These are phyloP conservation scores for Diaporthe capsici DNA, from an alignment of 2,329 filamentous ascomycete species.

Conservation along the genomic window DNA sequence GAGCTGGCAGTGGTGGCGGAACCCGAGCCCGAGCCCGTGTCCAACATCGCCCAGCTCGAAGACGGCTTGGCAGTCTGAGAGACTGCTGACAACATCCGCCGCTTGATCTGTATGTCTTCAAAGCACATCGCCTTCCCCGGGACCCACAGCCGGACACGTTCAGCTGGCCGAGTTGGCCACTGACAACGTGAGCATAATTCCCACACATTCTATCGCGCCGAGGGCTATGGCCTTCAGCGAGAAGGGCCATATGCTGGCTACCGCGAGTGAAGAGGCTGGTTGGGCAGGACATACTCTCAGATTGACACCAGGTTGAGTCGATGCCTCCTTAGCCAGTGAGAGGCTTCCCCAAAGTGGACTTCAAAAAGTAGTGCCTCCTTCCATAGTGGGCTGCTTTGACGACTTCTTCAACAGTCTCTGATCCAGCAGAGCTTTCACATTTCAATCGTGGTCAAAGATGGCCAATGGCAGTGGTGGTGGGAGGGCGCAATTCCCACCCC, in stretches of 20 bases:
- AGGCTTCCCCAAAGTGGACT: neutral
- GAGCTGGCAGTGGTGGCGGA: no score
- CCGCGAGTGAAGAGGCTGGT: slow-evolving; percentile 81
- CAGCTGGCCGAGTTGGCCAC: slow-evolving; percentile 85
- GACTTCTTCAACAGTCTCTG: neutral
- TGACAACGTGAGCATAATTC: slow-evolving; percentile 91
- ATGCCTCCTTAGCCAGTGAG: neutral
- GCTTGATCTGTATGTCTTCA: slow-evolving; percentile 80
- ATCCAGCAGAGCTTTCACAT: neutral
- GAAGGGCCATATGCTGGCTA: slow-evolving; percentile 86
- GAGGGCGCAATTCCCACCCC: neutral
- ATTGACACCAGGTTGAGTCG: no score
- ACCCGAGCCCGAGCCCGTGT: no score
- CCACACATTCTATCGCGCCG: slow-evolving; percentile 85
- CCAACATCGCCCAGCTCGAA: no score
- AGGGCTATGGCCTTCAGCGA: slow-evolving; percentile 84
- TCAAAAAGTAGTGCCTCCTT: neutral
- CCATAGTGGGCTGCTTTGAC: neutral
- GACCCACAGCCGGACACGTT: slow-evolving; percentile 87
- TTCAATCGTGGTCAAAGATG: neutral
- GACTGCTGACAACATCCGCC: slow-evolving; percentile 84
- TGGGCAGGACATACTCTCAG: no score
- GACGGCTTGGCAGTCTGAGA: slow-evolving; percentile 74
- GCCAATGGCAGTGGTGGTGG: neutral
- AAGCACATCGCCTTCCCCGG: slow-evolving; percentile 87